Percentiles rank a stretch among this genome's conserved stretches.
phyloP scores from a whole-genome alignment of 2,329 filamentous ascomycete species.

The Aspergillus flavus region DNA sequence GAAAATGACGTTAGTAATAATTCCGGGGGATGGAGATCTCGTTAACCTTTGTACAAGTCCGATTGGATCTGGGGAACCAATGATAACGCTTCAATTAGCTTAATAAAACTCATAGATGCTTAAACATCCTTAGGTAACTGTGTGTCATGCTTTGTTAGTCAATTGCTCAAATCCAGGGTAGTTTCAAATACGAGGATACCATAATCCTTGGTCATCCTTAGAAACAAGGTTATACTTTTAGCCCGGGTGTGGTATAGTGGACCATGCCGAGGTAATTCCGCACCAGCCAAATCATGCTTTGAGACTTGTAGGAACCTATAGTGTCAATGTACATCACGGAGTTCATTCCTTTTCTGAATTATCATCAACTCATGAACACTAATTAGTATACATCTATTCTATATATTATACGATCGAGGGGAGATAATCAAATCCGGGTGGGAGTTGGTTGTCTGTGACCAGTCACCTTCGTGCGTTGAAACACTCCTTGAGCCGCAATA shows the following conservation, averaged over 20 bases:
- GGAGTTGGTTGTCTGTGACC: background rate
- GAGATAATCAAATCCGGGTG: background rate
- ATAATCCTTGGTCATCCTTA: background rate
- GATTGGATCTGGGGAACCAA: background rate
- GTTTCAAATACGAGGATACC: background rate
- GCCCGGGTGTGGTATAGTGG: background rate
- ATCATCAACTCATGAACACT: background rate
- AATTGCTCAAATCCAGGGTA: too few species aligned
- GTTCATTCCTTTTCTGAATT: too few species aligned
- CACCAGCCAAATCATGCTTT: too few species aligned
- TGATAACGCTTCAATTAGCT: background rate
- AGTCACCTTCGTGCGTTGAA: background rate
- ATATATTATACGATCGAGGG: background rate
- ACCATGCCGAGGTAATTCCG: background rate
- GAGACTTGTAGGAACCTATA: too few species aligned
- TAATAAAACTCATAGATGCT: background rate
- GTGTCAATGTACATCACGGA: too few species aligned
- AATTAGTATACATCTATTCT: background rate
- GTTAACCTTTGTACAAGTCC: background rate
- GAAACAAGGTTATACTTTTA: background rate
- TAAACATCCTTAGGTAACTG: background rate
- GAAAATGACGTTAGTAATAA: too few species aligned
- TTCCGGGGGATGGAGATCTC: background rate
- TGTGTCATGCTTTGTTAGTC: background rate
- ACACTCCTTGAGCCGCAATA: background rate